Base-by-base conservation (phyloP, 1,284 basidiomycete species). In the Cerioporus squamosus region DNA sequence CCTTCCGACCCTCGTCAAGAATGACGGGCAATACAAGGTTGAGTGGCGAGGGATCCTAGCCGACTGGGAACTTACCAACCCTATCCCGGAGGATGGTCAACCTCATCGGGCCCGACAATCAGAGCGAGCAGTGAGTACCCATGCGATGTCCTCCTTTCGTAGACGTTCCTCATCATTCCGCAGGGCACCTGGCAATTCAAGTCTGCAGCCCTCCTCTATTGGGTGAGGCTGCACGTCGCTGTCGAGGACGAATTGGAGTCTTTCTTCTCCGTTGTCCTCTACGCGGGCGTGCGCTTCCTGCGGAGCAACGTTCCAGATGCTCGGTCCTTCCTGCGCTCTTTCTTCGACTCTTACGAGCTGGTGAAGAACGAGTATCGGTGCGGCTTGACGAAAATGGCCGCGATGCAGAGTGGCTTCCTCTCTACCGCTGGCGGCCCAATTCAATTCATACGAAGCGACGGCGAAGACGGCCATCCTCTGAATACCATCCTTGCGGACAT, bases 41-140 rank as follows among this genome's bases (percentile, higher is more conserved):
- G 26, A 5, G 2, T 54, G 44, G 47, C 5, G 0, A 7, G 55
- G 55, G 2, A 18, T 60, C 12, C 48, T 61, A 2, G 42, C 50
- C 3, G 55, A 61, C 45, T 61, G 60, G 60, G 60, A 61, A 20
- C 26, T 61, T 7, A 51, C 60, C 1, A 57, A 60, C n/a, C 5
- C 15, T 2, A 53, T 17, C 15, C 38, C 18, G 2, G 22, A 20
- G 36, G n/a, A 8, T 26, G 48, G 10, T 10, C 12, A 42, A 42
- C 6, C 40, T 18, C 17, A 8, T 22, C 17, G 20, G 20, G 40
- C 40, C 20, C 57, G 57, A 1, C 57, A 59, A 17, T 33, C 24
- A 2, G 52, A 59, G 33, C 47, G 57, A 3, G 54, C 52, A 9
- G 57, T 59, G 18, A n/a, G 57, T 42, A 7, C 10, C 31, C 15